Conservation (phyloP, 352 stramenopile genomes). For the Thraustotheca clavata region DNA sequence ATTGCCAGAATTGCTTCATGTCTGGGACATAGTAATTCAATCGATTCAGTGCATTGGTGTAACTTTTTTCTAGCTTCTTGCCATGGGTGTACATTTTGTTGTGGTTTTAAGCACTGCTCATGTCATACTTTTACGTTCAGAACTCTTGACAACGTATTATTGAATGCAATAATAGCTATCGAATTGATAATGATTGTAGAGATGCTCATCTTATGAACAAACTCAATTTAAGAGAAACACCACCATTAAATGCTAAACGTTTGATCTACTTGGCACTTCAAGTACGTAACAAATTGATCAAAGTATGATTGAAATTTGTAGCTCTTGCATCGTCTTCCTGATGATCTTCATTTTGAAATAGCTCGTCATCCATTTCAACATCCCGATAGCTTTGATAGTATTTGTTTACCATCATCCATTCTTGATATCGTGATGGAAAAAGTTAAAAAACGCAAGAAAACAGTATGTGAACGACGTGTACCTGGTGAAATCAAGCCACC, state of each 20-base stretch:
- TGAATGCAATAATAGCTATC: background rate
- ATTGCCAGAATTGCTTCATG: conserved; percentile 75
- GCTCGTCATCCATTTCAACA: conserved; percentile 71
- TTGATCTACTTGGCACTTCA: conserved; percentile 79
- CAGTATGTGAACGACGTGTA: background rate
- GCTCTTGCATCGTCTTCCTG: conserved; percentile 76
- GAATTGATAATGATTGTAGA: conserved; percentile 24
- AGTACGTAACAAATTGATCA: too few species aligned
- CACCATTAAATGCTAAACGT: conserved; percentile 69
- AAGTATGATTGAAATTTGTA: conserved; percentile 26
- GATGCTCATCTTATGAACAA: conserved; percentile 87
- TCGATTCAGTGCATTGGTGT: background rate
- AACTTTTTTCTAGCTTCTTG: conserved; percentile 66
- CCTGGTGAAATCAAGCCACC: conserved; percentile 10
- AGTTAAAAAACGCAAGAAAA: conserved; percentile 13
- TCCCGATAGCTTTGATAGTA: conserved; percentile 32
- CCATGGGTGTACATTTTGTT: conserved; percentile 87
- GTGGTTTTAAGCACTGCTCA: conserved; percentile 84
- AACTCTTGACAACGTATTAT: conserved; percentile 61
- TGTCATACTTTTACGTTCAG: conserved; percentile 78
- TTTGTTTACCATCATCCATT: background rate
- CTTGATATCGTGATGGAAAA: conserved; percentile 18
- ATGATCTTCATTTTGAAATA: conserved; percentile 82
- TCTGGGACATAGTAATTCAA: conserved; percentile 82
- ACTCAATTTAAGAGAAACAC: conserved; percentile 71